These are phyloP conservation scores for Fusarium tricinctum DNA, from an alignment of 2,329 filamentous ascomycete species.

Conservation along the genomic window DNA sequence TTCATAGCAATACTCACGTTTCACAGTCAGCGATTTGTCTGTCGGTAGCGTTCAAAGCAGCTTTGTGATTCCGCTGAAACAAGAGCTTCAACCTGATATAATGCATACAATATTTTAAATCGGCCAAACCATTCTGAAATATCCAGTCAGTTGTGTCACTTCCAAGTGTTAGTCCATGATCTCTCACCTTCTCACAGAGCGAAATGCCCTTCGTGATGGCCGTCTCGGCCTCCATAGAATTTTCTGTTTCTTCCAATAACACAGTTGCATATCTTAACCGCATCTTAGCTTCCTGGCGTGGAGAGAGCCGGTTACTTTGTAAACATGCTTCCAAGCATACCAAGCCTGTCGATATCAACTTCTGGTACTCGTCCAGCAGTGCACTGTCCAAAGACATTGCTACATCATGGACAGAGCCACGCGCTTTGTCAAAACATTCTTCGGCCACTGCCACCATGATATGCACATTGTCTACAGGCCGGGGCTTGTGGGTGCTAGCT, in stretches of 20 bases:
- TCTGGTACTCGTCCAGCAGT: conserved; percentile 76
- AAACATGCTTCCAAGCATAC: conserved; percentile 79
- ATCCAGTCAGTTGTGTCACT: conserved; percentile 47
- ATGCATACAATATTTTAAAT: conserved; percentile 83
- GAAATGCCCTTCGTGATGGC: conserved; percentile 78
- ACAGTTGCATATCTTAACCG: conserved; percentile 79
- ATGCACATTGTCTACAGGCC: conserved; percentile 66
- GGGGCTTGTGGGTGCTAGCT: conserved; percentile 57
- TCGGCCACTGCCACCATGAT: conserved; percentile 80
- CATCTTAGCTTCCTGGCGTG: conserved; percentile 77
- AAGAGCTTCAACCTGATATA: conserved; percentile 79
- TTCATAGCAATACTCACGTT: conserved; percentile 61
- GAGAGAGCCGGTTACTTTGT: conserved; percentile 70
- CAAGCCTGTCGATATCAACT: conserved; percentile 78
- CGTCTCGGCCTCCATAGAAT: conserved; percentile 79
- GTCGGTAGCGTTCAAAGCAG: conserved; percentile 79
- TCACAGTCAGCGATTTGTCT: conserved; percentile 76
- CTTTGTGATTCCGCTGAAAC: conserved; percentile 78
- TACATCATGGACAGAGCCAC: conserved; percentile 64
- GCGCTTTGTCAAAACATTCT: conserved; percentile 79
- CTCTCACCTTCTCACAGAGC: conserved; percentile 73
- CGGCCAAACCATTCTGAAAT: conserved; percentile 60
- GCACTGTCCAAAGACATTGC: conserved; percentile 56
- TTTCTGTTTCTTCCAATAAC: conserved; percentile 81
- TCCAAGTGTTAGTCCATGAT: neutral